Evolutionary conservation across 352 stramenopile species (phyloP).

Genomic region (Pseudoperonospora humuli): DNA sequence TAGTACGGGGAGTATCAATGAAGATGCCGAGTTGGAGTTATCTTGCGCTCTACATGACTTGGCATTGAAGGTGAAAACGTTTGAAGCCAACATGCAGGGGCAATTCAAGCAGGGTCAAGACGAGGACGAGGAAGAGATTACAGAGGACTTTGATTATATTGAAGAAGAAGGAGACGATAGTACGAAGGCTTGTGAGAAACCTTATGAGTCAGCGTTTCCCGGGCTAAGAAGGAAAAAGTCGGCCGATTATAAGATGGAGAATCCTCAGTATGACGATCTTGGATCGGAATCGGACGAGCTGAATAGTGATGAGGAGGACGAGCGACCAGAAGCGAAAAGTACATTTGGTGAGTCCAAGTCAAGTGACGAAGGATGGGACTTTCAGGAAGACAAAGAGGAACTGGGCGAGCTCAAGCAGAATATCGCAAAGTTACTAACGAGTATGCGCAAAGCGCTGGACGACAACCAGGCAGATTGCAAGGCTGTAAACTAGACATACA

Average conservation of each 20-base stretch:
- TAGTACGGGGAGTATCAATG: conserved; percentile 48
- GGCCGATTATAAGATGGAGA: too few species aligned
- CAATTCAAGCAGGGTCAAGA: too few species aligned
- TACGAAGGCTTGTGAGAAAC: too few species aligned
- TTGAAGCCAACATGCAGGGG: too few species aligned
- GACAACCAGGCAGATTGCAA: conserved; percentile 25
- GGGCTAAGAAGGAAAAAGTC: too few species aligned
- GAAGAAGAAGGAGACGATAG: too few species aligned
- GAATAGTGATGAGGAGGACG: conserved; percentile 20
- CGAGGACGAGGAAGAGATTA: too few species aligned
- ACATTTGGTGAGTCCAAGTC: neutral
- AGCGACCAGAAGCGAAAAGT: conserved; percentile 10
- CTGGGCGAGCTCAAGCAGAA: conserved; percentile 49
- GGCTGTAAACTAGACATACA: conserved; percentile 1
- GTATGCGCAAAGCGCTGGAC: conserved; percentile 45
- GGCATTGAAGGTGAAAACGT: conserved; percentile 50
- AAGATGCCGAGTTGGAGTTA: conserved; percentile 69
- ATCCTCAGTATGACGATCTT: too few species aligned
- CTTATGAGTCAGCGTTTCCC: too few species aligned
- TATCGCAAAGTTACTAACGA: conserved; percentile 48
- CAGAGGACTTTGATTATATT: too few species aligned
- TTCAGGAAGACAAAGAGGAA: conserved; percentile 48
- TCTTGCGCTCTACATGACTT: conserved; percentile 70
- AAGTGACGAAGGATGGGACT: conserved; percentile 36
- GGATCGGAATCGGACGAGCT: conserved; percentile 34